Conservation (phyloP, 768 basidiomycete genomes). For the Hygrocybe punicea region DNA sequence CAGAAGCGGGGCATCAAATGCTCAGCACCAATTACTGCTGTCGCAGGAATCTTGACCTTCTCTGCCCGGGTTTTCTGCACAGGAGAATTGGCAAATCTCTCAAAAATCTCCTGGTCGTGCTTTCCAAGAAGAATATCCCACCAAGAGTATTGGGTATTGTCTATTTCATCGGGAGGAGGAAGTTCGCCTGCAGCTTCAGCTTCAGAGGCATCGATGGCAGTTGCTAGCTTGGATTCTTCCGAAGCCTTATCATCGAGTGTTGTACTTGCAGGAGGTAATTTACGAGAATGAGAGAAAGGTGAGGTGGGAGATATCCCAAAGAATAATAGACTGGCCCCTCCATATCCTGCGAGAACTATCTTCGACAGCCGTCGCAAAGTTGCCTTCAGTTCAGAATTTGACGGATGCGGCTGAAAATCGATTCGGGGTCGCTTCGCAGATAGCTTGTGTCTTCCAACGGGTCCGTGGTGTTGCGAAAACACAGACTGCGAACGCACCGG, state of each 20-base stretch:
- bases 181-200: constrained; percentile 54
- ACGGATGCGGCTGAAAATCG: constrained; percentile 20
- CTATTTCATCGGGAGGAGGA: constrained; percentile 13
- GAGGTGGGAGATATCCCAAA: constrained; percentile 55
- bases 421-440: constrained; percentile 17
- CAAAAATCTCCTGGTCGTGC: constrained; percentile 81
- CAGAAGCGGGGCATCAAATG: constrained; percentile 80
- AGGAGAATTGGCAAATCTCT: constrained; percentile 47
- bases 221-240: constrained; percentile 61
- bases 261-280: constrained; percentile 21
- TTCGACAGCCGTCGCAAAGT: constrained; percentile 78
- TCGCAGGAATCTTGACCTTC: constrained; percentile 47
- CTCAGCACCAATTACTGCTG: constrained; percentile 63
- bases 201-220: constrained; percentile 69
- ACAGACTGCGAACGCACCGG: constrained; percentile 34
- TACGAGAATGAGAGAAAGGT: neutral
- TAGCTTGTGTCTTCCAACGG: constrained; percentile 11
- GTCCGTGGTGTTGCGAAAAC: constrained; percentile 5
- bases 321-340: constrained; percentile 76
- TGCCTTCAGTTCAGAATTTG: constrained; percentile 54
- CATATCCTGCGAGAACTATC: constrained; percentile 81
- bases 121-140: constrained; percentile 79
- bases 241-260: constrained; percentile 40
- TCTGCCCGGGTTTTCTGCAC: constrained; percentile 29
- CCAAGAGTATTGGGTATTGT: constrained; percentile 59